These are phyloP conservation scores for Tetradesmus obliquus DNA, from an alignment of 139 green algal genomes.

Conservation along the genomic window DNA sequence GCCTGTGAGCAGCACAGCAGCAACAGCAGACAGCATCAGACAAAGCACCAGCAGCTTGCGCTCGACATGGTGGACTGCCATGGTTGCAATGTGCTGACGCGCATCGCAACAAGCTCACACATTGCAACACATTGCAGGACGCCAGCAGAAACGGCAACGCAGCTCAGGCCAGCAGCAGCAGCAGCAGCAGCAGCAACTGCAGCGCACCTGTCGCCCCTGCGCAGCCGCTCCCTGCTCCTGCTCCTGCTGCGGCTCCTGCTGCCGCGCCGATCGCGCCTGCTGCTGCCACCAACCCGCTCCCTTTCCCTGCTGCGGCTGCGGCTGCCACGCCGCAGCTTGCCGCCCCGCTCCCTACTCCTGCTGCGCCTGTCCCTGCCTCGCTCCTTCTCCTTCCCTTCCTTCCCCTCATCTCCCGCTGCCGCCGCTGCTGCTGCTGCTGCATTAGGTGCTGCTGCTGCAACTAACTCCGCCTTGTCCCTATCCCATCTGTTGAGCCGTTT, in stretches of 20 bases:
- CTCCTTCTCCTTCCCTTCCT: not conserved
- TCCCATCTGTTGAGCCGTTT: not conserved
- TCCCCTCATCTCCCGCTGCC: not conserved
- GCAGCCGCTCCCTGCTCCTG: not conserved
- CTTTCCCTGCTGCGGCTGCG: constrained; percentile 17
- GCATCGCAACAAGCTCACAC: too few species aligned
- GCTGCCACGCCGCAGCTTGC: not conserved
- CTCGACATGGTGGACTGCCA: too few species aligned
- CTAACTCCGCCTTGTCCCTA: not conserved
- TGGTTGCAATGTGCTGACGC: too few species aligned
- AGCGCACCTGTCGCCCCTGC: not conserved
- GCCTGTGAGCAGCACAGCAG: not conserved
- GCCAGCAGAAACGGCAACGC: not conserved
- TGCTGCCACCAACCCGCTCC: constrained; percentile 11
- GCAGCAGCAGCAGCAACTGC: not conserved
- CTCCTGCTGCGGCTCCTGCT: constrained; percentile 4
- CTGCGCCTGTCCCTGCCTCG: not conserved
- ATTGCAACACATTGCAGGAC: not conserved
- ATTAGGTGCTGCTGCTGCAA: not conserved
- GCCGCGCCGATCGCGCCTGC: constrained; percentile 20
- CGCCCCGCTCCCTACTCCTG: not conserved
- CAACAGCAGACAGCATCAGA: not conserved
- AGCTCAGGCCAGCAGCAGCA: not conserved
- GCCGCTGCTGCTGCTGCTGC: constrained; percentile 29
- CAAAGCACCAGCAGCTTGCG: not conserved